Evolutionary conservation across 192 early-diverging fungal genomes (phyloP).

Genomic region (Podila clonocystis): DNA sequence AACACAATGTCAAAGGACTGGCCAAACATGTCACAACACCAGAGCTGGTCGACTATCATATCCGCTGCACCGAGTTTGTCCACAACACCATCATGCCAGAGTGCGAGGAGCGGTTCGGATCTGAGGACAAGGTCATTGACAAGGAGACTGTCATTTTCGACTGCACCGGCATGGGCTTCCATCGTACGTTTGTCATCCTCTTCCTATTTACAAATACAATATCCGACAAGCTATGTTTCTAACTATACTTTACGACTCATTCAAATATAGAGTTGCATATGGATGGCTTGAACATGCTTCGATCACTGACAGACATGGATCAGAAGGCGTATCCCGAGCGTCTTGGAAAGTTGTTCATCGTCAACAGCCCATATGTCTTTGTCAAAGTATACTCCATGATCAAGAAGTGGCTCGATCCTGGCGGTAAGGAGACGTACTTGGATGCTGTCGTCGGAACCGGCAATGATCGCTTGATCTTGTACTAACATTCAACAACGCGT

Average conservation of each 20-base stretch:
- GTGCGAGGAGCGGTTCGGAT: conserved; percentile 74
- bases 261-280: conserved; percentile 62
- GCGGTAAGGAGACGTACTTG: conserved; percentile 59
- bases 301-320: conserved; percentile 83
- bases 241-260: not conserved
- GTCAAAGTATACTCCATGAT: conserved; percentile 82
- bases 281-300: conserved; percentile 73
- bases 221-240: conserved; percentile 4
- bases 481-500: not conserved
- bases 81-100: conserved; percentile 78
- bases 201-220: not conserved
- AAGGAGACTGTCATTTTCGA: conserved; percentile 92
- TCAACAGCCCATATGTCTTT: conserved; percentile 95
- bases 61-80: conserved; percentile 76
- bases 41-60: conserved; percentile 74
- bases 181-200: conserved; percentile 61
- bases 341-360: conserved; percentile 90
- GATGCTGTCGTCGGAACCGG: too few relatives aligned
- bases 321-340: conserved; percentile 97
- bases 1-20: conserved; percentile 72
- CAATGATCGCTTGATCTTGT: too few relatives aligned
- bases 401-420: conserved; percentile 82
- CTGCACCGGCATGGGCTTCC: conserved; percentile 84
- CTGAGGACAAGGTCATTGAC: conserved; percentile 68
- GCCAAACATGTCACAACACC: conserved; percentile 66